phyloP scores from a whole-genome alignment of 2,329 filamentous ascomycete species.

The Cercospora zeae-maydis region DNA sequence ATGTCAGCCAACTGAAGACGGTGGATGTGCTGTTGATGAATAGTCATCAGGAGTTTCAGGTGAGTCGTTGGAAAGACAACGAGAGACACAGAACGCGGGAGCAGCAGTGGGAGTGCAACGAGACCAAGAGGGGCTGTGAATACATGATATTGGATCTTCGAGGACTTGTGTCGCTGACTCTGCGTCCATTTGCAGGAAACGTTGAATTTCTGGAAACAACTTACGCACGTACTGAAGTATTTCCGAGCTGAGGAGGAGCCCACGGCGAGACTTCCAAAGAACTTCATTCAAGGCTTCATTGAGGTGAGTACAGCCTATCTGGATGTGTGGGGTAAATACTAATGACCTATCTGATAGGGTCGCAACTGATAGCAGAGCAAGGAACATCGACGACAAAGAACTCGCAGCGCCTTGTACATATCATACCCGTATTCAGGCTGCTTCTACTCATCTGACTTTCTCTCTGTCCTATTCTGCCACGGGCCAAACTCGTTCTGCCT shows the following conservation, averaged over 20 bases:
- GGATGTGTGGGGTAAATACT: neutral
- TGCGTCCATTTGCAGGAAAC: slow-evolving; percentile 65
- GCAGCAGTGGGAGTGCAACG: neutral
- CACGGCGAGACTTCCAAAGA: slow-evolving; percentile 71
- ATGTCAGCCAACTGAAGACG: slow-evolving; percentile 80
- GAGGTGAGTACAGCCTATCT: slow-evolving; percentile 60
- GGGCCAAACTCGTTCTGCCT: neutral
- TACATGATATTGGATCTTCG: neutral
- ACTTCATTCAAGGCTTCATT: slow-evolving; percentile 91
- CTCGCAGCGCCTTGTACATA: slow-evolving; percentile 29
- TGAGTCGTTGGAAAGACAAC: slow-evolving; percentile 40
- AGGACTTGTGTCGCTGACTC: neutral
- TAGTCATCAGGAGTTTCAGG: slow-evolving; percentile 92
- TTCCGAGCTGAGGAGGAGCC: slow-evolving; percentile 84
- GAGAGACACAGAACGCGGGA: neutral
- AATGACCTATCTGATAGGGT: slow-evolving; percentile 19
- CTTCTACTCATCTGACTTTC: neutral
- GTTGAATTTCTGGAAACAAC: slow-evolving; percentile 98
- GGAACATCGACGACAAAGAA: neutral
- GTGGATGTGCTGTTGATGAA: slow-evolving; percentile 89
- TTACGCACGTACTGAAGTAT: slow-evolving; percentile 93
- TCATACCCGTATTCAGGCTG: slow-evolving; percentile 23
- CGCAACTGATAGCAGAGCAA: slow-evolving; percentile 23
- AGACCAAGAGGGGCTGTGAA: neutral
- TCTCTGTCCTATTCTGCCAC: neutral